Conservation (phyloP, 2,329 filamentous ascomycete species). For the Sporothrix curviconia region DNA sequence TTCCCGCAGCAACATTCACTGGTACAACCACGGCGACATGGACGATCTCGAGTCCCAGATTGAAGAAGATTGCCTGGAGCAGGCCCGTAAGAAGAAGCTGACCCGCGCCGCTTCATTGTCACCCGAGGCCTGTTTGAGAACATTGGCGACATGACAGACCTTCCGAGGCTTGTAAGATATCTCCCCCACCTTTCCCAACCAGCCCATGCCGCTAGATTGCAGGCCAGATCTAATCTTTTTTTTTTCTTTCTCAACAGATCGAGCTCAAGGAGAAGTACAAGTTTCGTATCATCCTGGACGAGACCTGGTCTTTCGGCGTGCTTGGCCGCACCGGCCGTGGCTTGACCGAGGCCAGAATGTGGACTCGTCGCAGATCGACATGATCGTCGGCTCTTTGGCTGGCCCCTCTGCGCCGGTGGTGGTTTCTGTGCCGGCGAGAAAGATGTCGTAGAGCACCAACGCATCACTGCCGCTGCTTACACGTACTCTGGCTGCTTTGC, state of each 20-base stretch:
- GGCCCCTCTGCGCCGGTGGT: constrained; percentile 88
- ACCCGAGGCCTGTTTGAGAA: constrained; percentile 94
- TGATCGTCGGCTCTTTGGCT: constrained; percentile 90
- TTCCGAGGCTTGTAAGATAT: constrained; percentile 70
- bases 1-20: constrained; percentile 80
- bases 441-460: constrained; percentile 93
- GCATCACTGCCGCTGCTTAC: constrained; percentile 85
- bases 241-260: constrained; percentile 44
- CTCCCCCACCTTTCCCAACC: neutral
- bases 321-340: constrained; percentile 86
- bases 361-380: constrained; percentile 86
- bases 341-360: constrained; percentile 96
- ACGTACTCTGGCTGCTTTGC: constrained; percentile 93
- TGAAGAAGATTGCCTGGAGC: constrained; percentile 78
- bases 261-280: constrained; percentile 95
- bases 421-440: constrained; percentile 90
- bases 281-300: constrained; percentile 94
- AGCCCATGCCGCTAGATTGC: neutral
- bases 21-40: constrained; percentile 97
- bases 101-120: constrained; percentile 91
- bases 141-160: constrained; percentile 73
- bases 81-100: constrained; percentile 74
- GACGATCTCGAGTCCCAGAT: constrained; percentile 83
- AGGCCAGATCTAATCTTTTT: neutral
- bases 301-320: constrained; percentile 95